Conservation (phyloP, 225 moss, liverwort and hornwort species). For the Thuidium tamariscinum region DNA sequence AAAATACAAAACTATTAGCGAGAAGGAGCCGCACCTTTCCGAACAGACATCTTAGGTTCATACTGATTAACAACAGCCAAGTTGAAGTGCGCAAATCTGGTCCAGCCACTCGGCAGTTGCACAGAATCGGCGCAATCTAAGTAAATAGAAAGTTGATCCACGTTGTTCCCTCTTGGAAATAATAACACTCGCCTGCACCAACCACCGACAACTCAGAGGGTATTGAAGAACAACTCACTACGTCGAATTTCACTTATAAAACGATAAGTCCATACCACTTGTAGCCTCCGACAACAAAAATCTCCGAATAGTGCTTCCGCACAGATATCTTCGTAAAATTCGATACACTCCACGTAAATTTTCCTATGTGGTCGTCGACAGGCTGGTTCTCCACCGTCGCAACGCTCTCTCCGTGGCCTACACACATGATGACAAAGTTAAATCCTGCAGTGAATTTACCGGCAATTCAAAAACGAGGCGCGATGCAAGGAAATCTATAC, state of each 20-base stretch:
- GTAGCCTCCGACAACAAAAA: slow-evolving; percentile 91
- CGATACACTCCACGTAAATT: slow-evolving; percentile 48
- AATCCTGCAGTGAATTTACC: not conserved
- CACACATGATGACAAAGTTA: slow-evolving; percentile 10
- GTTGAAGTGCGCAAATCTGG: slow-evolving; percentile 96
- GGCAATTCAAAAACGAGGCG: not conserved
- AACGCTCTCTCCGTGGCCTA: slow-evolving; percentile 84
- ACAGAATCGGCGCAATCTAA: slow-evolving; percentile 93
- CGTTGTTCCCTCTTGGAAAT: slow-evolving; percentile 97
- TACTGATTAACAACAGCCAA: slow-evolving; percentile 92
- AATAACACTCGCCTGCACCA: slow-evolving; percentile 87
- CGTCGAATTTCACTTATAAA: not conserved
- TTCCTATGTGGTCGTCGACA: slow-evolving; percentile 58
- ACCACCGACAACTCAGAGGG: slow-evolving; percentile 1
- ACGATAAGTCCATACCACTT: slow-evolving; percentile 56
- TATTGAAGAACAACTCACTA: not conserved
- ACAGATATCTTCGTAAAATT: slow-evolving; percentile 45
- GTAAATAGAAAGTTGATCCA: slow-evolving; percentile 96
- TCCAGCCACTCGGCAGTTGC: slow-evolving; percentile 84
- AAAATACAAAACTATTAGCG: not conserved
- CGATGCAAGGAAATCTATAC: not conserved
- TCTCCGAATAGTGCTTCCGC: slow-evolving; percentile 51
- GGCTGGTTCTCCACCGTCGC: slow-evolving; percentile 91
- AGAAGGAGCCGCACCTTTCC: slow-evolving; percentile 54
- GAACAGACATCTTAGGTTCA: slow-evolving; percentile 81